phyloP scores from a whole-genome alignment of 192 early-diverging fungal genomes.

The Coemansia aciculifera region DNA sequence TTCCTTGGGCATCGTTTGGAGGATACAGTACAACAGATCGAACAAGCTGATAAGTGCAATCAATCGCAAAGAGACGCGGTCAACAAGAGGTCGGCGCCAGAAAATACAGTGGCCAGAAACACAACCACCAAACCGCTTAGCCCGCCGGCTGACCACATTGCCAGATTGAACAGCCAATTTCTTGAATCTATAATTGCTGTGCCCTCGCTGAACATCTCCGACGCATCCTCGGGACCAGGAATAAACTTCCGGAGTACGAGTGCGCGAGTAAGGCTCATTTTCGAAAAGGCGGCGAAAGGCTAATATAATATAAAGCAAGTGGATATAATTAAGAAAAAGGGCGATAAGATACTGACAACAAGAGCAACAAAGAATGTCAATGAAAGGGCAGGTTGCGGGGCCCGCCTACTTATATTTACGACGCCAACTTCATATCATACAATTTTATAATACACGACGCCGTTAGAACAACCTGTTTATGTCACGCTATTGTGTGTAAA shows the following conservation, averaged over 20 bases:
- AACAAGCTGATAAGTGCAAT: conserved; percentile 35
- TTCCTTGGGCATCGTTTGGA: neutral
- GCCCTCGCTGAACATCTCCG: neutral
- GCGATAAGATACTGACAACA: neutral
- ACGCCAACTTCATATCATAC: neutral
- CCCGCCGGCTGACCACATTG: conserved; percentile 1
- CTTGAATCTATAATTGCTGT: neutral
- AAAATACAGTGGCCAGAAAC: conserved; percentile 26
- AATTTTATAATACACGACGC: neutral
- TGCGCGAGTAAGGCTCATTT: neutral
- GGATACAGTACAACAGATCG: conserved; percentile 24
- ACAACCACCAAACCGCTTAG: conserved; percentile 20
- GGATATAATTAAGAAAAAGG: neutral
- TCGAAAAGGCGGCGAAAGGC: neutral
- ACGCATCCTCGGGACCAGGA: conserved; percentile 16
- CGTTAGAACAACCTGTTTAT: neutral
- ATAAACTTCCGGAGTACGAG: neutral
- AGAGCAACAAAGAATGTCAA: too few species aligned
- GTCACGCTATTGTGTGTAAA: neutral
- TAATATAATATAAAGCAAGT: neutral
- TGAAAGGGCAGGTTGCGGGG: neutral
- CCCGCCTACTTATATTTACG: neutral
- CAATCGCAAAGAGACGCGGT: conserved; percentile 35
- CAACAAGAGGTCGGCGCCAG: conserved; percentile 35
- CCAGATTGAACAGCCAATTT: conserved; percentile 1